These are phyloP conservation scores for Talaromyces sp. DNA, from an alignment of 2,329 filamentous ascomycete genomes.

Conservation along the genomic window DNA sequence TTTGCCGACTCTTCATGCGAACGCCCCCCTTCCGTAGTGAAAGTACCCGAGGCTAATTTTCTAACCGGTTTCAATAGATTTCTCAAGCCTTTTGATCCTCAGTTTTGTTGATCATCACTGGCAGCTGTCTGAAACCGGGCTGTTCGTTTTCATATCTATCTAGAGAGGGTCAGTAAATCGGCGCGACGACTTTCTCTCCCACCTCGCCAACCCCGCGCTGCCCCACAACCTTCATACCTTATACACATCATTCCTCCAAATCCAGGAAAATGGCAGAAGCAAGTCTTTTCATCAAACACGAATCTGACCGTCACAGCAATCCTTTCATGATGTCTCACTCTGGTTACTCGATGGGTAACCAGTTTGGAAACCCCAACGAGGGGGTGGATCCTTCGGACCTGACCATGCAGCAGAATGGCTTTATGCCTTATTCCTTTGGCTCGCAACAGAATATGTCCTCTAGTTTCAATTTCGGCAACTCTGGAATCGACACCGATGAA, in stretches of 20 bases:
- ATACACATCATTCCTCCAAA: background rate
- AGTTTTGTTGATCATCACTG: constrained; percentile 10
- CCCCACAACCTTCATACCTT: constrained; percentile 12
- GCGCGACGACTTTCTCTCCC: constrained; percentile 12
- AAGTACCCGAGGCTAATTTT: constrained; percentile 10
- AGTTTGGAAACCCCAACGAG: constrained; percentile 58
- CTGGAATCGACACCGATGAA: constrained; percentile 85
- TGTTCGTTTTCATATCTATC: constrained; percentile 8
- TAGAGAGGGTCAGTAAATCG: constrained; percentile 23
- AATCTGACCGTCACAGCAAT: constrained; percentile 64
- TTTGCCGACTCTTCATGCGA: constrained; percentile 13
- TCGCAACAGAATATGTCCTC: constrained; percentile 67
- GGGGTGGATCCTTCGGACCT: constrained; percentile 85
- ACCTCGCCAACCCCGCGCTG: constrained; percentile 13
- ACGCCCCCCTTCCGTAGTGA: constrained; percentile 1
- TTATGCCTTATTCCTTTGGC: constrained; percentile 60
- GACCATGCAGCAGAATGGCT: constrained; percentile 63
- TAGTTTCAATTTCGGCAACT: constrained; percentile 76
- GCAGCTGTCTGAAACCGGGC: constrained; percentile 14
- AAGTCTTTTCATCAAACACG: constrained; percentile 68
- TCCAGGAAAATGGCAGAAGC: constrained; percentile 54
- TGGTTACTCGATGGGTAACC: constrained; percentile 56
- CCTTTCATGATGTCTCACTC: constrained; percentile 54
- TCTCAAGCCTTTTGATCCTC: constrained; percentile 4
- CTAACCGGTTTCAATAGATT: constrained; percentile 6